Conservation (phyloP, 768 basidiomycete species). For the Lepiota brunneoincarnata region DNA sequence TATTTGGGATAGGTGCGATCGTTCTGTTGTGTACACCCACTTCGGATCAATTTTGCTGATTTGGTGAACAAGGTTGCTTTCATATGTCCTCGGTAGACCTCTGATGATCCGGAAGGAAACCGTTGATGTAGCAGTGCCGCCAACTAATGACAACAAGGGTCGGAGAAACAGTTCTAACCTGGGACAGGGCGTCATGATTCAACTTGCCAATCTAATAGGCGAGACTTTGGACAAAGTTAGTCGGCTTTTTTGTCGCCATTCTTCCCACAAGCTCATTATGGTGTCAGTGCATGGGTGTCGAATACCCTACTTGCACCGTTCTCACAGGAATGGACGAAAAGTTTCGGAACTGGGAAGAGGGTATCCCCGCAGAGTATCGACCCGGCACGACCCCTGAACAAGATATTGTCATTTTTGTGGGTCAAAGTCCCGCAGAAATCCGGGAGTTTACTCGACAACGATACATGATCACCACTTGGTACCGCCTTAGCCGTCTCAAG, state of each 20-base stretch:
- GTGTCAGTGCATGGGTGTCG: conserved; percentile 33
- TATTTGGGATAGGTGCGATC: conserved; percentile 39
- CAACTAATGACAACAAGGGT: conserved; percentile 27
- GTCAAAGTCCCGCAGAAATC: conserved; percentile 26
- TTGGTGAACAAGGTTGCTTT: conserved; percentile 32
- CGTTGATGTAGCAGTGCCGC: conserved; percentile 35
- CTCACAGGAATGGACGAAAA: conserved; percentile 42
- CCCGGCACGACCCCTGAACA: conserved; percentile 22
- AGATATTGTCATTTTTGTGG: conserved; percentile 23
- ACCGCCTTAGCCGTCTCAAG: conserved; percentile 41
- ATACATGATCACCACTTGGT: conserved; percentile 45
- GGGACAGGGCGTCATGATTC: conserved; percentile 35
- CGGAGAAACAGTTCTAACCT: conserved; percentile 32
- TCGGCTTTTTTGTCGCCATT: neutral
- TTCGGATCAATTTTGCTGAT: conserved; percentile 10
- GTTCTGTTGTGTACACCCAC: conserved; percentile 4
- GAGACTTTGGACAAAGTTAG: conserved; percentile 41
- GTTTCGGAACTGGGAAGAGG: conserved; percentile 40
- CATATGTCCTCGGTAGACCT: conserved; percentile 44
- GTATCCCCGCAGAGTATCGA: conserved; percentile 37
- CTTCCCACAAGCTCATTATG: conserved; percentile 11
- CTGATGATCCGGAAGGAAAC: conserved; percentile 34
- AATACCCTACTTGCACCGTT: conserved; percentile 29
- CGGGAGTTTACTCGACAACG: conserved; percentile 36
- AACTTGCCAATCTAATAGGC: conserved; percentile 35